phyloP scores from a whole-genome alignment of 1,284 basidiomycete species.

The Flammula alnicola region DNA sequence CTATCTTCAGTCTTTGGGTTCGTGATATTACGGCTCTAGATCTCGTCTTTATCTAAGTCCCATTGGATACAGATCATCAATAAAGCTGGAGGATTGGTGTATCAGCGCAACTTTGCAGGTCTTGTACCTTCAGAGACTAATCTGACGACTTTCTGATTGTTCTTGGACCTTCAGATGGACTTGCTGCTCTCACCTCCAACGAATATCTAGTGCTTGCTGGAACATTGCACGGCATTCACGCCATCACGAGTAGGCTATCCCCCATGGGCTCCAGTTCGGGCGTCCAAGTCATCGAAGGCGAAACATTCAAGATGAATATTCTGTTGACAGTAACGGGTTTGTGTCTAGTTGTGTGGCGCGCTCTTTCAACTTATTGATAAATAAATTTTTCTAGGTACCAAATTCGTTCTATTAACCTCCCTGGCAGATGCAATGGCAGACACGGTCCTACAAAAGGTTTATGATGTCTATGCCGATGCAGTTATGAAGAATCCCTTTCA shows the following conservation, averaged over 20 bases:
- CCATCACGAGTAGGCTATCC: conserved; percentile 92
- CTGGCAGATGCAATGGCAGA: conserved; percentile 78
- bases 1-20: conserved; percentile 85
- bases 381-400: conserved; percentile 74
- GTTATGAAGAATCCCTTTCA: conserved; percentile 99
- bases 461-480: conserved; percentile 90
- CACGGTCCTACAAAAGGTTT: conserved; percentile 77
- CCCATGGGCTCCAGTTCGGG: conserved; percentile 86
- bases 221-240: conserved; percentile 97
- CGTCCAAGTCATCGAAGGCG: conserved; percentile 92
- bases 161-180: conserved; percentile 65
- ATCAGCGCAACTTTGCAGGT: conserved; percentile 91
- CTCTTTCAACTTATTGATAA: background rate
- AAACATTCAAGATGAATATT: conserved; percentile 90
- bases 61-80: too few species aligned
- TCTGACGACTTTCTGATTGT: conserved; percentile 14
- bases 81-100: conserved; percentile 97
- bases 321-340: conserved; percentile 92
- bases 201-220: conserved; percentile 97
- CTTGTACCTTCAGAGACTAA: conserved; percentile 26
- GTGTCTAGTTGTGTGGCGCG: background rate
- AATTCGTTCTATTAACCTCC: conserved; percentile 92
- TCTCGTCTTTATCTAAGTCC: conserved; percentile 55
- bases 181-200: conserved; percentile 90
- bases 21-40: conserved; percentile 13